Evolutionary conservation across 306 rosid species (phyloP).

Genomic region (Sicyos baderoa): DNA sequence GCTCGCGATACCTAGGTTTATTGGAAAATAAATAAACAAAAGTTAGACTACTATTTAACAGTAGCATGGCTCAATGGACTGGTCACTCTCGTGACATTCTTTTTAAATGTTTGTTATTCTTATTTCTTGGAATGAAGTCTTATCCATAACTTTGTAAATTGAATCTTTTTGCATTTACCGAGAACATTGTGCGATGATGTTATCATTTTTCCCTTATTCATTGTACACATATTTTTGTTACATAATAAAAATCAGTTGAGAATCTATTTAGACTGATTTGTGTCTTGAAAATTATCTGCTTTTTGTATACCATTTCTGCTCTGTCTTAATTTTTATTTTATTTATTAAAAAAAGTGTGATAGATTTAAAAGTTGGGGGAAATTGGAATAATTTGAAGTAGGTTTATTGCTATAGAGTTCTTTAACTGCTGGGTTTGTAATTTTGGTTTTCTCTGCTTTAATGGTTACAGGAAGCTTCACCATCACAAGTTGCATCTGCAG

Average conservation of each 20-base stretch:
- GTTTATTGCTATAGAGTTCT: neutral
- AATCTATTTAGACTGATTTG: neutral
- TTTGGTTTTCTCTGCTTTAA: constrained; percentile 18
- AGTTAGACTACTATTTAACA: neutral
- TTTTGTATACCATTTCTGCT: neutral
- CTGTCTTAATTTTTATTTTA: neutral
- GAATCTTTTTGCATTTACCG: neutral
- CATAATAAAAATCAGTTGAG: neutral
- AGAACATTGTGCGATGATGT: neutral
- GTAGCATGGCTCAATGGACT: neutral
- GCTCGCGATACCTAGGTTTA: neutral
- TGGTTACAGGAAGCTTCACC: constrained; percentile 77
- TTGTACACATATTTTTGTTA: neutral
- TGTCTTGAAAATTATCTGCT: constrained; percentile 1
- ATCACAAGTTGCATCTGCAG: constrained; percentile 90
- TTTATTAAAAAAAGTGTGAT: neutral
- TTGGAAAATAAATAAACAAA: neutral
- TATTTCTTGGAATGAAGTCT: neutral
- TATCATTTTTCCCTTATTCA: neutral
- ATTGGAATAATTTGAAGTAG: neutral
- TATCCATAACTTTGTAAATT: neutral
- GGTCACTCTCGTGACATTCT: neutral
- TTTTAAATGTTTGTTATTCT: neutral
- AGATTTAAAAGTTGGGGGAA: neutral
- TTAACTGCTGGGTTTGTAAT: neutral